A percentile compares a stretch with the other conserved stretches of the same genome.
phyloP scores from a whole-genome alignment of 148 eudicot genomes.

The Mesembryanthemum crystallinum region DNA sequence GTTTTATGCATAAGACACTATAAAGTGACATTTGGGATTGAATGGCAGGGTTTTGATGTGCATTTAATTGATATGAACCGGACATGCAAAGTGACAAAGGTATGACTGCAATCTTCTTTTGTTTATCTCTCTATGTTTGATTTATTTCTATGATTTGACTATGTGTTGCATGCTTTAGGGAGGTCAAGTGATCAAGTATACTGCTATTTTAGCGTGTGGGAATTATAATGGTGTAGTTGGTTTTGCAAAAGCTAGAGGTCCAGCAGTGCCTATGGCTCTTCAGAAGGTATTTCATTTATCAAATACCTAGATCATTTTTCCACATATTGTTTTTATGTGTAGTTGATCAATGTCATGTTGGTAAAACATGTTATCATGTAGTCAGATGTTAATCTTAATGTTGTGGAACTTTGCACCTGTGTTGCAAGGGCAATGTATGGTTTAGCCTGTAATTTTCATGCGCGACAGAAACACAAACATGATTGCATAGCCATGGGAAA shows the following conservation, averaged over 20 bases:
- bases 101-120: slow-evolving; percentile 24
- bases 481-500: no score
- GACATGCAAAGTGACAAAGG: slow-evolving; percentile 90
- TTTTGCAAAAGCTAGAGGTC: slow-evolving; percentile 90
- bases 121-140: slow-evolving; percentile 6
- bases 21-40: slow-evolving; percentile 13
- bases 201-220: slow-evolving; percentile 87
- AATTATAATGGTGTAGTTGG: slow-evolving; percentile 88
- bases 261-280: slow-evolving; percentile 63
- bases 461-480: no score
- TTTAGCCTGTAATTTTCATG: neutral
- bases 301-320: neutral
- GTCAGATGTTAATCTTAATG: neutral
- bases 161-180: slow-evolving; percentile 44
- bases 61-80: slow-evolving; percentile 68
- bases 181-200: slow-evolving; percentile 73
- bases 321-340: neutral
- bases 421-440: neutral
- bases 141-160: slow-evolving; percentile 12
- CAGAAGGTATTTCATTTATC: slow-evolving; percentile 62
- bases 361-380: neutral
- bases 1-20: neutral
- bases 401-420: neutral
- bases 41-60: slow-evolving; percentile 86
- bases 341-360: neutral